These are phyloP conservation scores for Suhomyces sp. DNA, from an alignment of 805 yeast species.

Conservation along the genomic window DNA sequence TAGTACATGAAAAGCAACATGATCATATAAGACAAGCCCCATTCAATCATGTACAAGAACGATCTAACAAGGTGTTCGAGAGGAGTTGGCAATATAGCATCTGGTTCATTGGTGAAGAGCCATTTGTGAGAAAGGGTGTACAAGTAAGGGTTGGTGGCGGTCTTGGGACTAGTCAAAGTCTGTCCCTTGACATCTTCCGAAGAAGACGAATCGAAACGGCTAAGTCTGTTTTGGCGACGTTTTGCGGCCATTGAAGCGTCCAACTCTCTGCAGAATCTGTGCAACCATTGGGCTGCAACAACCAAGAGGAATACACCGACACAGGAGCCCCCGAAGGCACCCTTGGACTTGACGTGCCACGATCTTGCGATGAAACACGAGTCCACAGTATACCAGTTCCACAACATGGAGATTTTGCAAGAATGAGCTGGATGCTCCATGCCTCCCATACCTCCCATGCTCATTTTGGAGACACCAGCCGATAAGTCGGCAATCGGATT, in stretches of 20 bases:
- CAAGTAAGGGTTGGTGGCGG: conserved; percentile 17
- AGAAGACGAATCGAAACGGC: background rate
- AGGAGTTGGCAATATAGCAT: conserved; percentile 36
- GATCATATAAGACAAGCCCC: conserved; percentile 63
- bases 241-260: conserved; percentile 38
- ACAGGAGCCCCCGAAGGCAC: conserved; percentile 73
- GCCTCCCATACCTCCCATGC: conserved; percentile 11
- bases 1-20: conserved; percentile 77
- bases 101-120: conserved; percentile 26
- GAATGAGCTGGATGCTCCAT: conserved; percentile 8
- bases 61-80: conserved; percentile 54
- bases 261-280: conserved; percentile 53
- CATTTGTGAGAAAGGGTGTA: conserved; percentile 35
- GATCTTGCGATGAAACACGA: conserved; percentile 61
- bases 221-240: background rate
- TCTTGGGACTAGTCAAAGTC: background rate
- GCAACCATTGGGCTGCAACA: conserved; percentile 55
- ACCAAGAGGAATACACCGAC: conserved; percentile 64
- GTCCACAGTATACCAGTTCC: conserved; percentile 74
- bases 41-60: conserved; percentile 52
- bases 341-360: conserved; percentile 61
- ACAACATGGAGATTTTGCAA: conserved; percentile 53
- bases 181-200: conserved; percentile 1
- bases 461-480: conserved; percentile 5
- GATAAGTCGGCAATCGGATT: too few relatives aligned